Conservation (phyloP, 2,329 filamentous ascomycete species). For the Hymenoscyphus fructigenus region DNA sequence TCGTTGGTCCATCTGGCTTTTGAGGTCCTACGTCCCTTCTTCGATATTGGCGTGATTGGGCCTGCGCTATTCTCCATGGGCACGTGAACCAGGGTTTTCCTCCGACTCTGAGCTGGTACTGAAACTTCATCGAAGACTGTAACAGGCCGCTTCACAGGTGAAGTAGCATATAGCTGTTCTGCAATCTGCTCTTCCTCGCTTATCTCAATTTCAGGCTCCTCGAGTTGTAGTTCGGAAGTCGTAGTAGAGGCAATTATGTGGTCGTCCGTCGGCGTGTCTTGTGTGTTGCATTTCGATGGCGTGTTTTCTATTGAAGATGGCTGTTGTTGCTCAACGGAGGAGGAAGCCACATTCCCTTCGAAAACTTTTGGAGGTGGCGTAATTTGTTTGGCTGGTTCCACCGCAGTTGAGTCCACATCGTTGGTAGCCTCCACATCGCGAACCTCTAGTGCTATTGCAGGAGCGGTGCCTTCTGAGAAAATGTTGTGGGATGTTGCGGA, state of each 20-base stretch:
- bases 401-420: too few relatives aligned
- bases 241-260: background rate
- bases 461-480: background rate
- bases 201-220: background rate
- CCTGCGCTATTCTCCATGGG: background rate
- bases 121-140: background rate
- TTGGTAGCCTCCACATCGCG: too few relatives aligned
- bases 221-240: background rate
- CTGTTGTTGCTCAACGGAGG: too few relatives aligned
- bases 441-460: too few relatives aligned
- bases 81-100: background rate
- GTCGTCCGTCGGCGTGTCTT: background rate
- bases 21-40: background rate
- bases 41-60: background rate
- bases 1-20: background rate
- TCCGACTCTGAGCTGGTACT: background rate
- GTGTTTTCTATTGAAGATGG: too few relatives aligned
- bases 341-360: too few relatives aligned
- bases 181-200: slow-evolving; percentile 6
- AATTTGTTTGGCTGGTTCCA: too few relatives aligned
- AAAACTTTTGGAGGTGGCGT: too few relatives aligned
- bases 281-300: background rate
- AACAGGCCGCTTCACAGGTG: background rate
- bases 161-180: slow-evolving; percentile 3
- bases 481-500: background rate